Percentiles rank a stretch among this genome's conserved stretches.
Evolutionary conservation across 306 rosid species (phyloP).

Genomic region (Geum urbanum): DNA sequence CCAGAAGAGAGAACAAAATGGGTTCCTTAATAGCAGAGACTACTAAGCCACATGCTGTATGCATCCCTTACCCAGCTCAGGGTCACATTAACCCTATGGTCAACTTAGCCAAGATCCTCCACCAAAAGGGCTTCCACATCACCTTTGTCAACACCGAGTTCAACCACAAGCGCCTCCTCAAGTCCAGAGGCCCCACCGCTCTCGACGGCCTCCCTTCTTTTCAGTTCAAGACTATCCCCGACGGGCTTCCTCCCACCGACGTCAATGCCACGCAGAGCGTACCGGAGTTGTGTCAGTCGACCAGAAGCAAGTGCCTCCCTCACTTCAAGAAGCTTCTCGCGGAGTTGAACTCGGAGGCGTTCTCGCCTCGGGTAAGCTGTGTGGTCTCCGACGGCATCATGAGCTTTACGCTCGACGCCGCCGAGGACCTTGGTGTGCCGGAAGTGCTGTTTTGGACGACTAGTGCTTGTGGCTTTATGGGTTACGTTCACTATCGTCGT

Average conservation of each 20-base stretch:
- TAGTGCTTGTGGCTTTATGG: conserved; percentile 51
- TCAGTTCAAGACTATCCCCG: conserved; percentile 33
- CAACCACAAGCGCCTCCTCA: conserved; percentile 42
- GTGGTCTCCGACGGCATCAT: conserved; percentile 41
- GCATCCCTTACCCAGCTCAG: conserved; percentile 41
- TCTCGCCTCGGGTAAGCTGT: conserved; percentile 40
- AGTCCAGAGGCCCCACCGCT: conserved; percentile 26
- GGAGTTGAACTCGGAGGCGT: conserved; percentile 21
- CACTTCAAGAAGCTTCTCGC: conserved; percentile 41
- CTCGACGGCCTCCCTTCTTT: conserved; percentile 35
- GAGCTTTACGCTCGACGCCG: conserved; percentile 47
- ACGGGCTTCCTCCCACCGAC: conserved; percentile 51
- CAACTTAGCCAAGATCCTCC: conserved; percentile 37
- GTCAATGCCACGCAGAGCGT: conserved; percentile 44
- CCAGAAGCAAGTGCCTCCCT: conserved; percentile 21
- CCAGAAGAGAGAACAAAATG: conserved; percentile 1
- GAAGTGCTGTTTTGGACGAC: conserved; percentile 44
- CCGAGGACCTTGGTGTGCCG: conserved; percentile 37
- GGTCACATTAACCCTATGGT: conserved; percentile 43
- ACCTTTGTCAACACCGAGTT: conserved; percentile 42
- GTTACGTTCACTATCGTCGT: conserved; percentile 23
- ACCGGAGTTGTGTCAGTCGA: conserved; percentile 35
- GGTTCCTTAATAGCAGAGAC: neutral
- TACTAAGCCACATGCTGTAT: conserved; percentile 27
- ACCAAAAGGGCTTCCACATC: conserved; percentile 36